These are phyloP conservation scores for Hyaloscypha variabilis DNA, from an alignment of 495 filamentous ascomycete genomes.

Conservation along the genomic window DNA sequence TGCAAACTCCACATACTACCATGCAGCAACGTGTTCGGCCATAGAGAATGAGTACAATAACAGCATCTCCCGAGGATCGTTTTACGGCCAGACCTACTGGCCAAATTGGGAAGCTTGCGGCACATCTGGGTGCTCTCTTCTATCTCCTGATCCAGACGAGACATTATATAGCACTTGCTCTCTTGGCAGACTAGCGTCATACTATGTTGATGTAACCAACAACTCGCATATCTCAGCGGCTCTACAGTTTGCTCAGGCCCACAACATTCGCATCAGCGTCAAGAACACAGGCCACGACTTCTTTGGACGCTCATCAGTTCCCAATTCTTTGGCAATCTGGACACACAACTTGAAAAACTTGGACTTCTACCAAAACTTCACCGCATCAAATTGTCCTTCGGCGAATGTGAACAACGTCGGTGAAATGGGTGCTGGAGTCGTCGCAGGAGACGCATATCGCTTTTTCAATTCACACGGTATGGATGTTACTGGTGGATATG, in stretches of 20 bases:
- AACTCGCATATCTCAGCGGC: constrained; percentile 60
- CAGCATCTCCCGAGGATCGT: constrained; percentile 38
- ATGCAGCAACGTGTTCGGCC: constrained; percentile 43
- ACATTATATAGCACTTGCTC: constrained; percentile 52
- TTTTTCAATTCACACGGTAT: constrained; percentile 24
- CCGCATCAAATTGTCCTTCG: neutral
- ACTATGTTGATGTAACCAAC: constrained; percentile 31
- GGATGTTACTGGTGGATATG: constrained; percentile 33
- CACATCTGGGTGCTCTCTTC: constrained; percentile 27
- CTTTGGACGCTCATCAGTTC: constrained; percentile 51
- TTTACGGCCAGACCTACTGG: constrained; percentile 50
- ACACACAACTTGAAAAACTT: constrained; percentile 61
- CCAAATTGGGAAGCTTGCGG: constrained; percentile 44
- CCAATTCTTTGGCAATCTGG: constrained; percentile 61
- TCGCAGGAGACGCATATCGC: constrained; percentile 29
- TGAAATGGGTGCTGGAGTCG: constrained; percentile 33
- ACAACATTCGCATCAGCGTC: constrained; percentile 61
- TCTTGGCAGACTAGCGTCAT: constrained; percentile 53
- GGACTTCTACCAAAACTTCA: constrained; percentile 22
- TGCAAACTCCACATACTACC: constrained; percentile 46
- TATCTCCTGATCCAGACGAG: constrained; percentile 51
- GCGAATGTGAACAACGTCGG: constrained; percentile 34
- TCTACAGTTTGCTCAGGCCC: constrained; percentile 63
- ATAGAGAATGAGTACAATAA: constrained; percentile 41
- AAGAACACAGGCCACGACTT: constrained; percentile 76